Evolutionary conservation across 2,329 filamentous ascomycete genomes (phyloP).

Genomic region (Colletotrichum abscissum): DNA sequence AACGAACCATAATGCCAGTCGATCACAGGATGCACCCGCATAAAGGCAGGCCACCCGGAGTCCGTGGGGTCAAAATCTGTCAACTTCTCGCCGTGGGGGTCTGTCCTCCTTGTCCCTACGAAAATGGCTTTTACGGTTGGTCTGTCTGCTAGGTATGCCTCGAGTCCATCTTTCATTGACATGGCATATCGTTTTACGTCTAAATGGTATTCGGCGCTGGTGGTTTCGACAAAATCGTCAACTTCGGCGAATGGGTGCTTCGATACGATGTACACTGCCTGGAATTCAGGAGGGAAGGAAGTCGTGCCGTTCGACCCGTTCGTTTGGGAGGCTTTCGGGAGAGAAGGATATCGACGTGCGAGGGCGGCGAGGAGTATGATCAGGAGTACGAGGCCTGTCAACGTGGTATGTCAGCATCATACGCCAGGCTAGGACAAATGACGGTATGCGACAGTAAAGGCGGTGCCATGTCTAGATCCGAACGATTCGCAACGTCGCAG

Average conservation of each 20-base stretch:
- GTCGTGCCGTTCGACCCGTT: slow-evolving; percentile 31
- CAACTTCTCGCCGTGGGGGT: slow-evolving; percentile 85
- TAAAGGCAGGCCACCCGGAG: slow-evolving; percentile 88
- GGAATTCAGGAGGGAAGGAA: slow-evolving; percentile 62
- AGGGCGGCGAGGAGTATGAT: slow-evolving; percentile 82
- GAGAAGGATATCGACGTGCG: slow-evolving; percentile 49
- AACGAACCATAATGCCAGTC: slow-evolving; percentile 86
- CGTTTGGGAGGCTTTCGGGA: slow-evolving; percentile 38
- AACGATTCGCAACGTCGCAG: neutral
- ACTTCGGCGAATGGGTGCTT: slow-evolving; percentile 87
- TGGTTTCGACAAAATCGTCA: slow-evolving; percentile 81
- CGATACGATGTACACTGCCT: slow-evolving; percentile 90
- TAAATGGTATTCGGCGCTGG: slow-evolving; percentile 77
- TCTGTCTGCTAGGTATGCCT: slow-evolving; percentile 76
- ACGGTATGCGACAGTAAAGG: neutral
- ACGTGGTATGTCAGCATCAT: neutral
- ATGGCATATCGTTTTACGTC: slow-evolving; percentile 78
- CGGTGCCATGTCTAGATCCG: too few relatives aligned
- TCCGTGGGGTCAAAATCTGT: slow-evolving; percentile 90
- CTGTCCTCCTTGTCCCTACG: slow-evolving; percentile 88
- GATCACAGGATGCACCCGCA: slow-evolving; percentile 94
- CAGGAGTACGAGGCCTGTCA: slow-evolving; percentile 78
- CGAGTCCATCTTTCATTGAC: slow-evolving; percentile 85
- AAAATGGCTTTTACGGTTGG: slow-evolving; percentile 80
- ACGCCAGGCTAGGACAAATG: neutral